Evolutionary conservation across 1,139 yeast species (phyloP).

Genomic region (Pneumocystis canis): DNA sequence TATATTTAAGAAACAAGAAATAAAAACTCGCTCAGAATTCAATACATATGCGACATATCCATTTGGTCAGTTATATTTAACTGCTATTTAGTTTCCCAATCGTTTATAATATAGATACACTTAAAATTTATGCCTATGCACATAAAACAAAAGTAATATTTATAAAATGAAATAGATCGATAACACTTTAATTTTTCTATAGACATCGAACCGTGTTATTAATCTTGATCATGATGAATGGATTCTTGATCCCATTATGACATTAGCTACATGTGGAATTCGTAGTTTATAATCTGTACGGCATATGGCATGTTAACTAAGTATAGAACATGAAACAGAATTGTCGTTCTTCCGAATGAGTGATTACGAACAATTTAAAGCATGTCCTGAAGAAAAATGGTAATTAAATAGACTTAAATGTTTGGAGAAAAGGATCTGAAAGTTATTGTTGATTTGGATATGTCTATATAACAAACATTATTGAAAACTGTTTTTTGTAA

Average conservation of each 20-base stretch:
- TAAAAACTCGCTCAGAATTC: slow-evolving; percentile 51
- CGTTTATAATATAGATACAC: slow-evolving; percentile 11
- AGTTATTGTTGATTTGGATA: not conserved
- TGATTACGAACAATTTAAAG: slow-evolving; percentile 54
- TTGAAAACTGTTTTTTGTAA: too few species aligned
- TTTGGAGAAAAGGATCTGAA: too few species aligned
- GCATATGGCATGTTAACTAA: not conserved
- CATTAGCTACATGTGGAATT: slow-evolving; percentile 52
- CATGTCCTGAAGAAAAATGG: slow-evolving; percentile 89
- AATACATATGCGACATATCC: slow-evolving; percentile 73
- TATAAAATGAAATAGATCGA: not conserved
- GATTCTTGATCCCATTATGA: slow-evolving; percentile 38
- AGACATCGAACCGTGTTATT: slow-evolving; percentile 75
- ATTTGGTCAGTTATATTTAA: slow-evolving; percentile 10
- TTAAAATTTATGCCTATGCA: slow-evolving; percentile 84
- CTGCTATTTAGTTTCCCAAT: slow-evolving; percentile 7
- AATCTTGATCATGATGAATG: slow-evolving; percentile 71
- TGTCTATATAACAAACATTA: not conserved
- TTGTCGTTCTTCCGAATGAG: slow-evolving; percentile 56
- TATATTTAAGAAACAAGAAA: too few species aligned
- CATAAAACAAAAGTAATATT: slow-evolving; percentile 53
- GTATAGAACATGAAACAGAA: slow-evolving; percentile 67
- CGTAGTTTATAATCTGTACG: slow-evolving; percentile 19
- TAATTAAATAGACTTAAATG: not conserved
- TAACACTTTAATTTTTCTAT: not conserved